Base-by-base conservation (phyloP, 768 basidiomycete species). In the Hebeloma cylindrosporum region DNA sequence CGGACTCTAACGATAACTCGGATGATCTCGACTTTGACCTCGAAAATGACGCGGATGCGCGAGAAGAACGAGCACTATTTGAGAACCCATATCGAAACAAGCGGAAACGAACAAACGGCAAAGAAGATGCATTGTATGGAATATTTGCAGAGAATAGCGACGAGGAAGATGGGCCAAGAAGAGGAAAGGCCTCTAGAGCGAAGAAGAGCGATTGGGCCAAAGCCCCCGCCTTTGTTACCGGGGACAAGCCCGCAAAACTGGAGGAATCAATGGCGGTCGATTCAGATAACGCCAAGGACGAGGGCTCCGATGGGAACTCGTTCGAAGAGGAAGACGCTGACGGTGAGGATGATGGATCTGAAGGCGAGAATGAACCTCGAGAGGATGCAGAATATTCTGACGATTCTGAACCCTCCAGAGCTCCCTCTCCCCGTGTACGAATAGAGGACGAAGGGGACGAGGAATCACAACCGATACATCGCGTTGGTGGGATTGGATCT, bases 71-170 rank as follows among this genome's bases (percentile, higher is more conserved):
- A 7, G 78, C 77, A 25, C 77, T 89, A 6, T 89, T 89, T 61
- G 76, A 83, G 57, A 78, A 88, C 50, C 88, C 88, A 3, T 90
- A 90, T 67, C 69, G 78, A 51, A 70, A 76, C 55, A 91, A 88
- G 60, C 77, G 81, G 43, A 74, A 82, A 48, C 72, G 81, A 49
- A 80, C 66, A 62, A 73, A 79, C 45, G 80, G 72, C 18, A 84
- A 83, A 58, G 86, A 92, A 43, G 83, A 84, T 48, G 81, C 81
- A 1, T 64, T 81, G n/a, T 88, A 89, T 56, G 89, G 88, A 3
- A 68, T 87, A 0, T 90, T 88, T 64, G 85, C 69, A 2, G 79
- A 82, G 4, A 80, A 86, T 42, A 84, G 82, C 51, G 85, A 87
- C 17, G 78, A 83, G 16, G 86, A 85, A 51, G 49, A 23, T 54